Evolutionary conservation across 345 rosid species (phyloP).

Genomic region (Aethionema arabicum): DNA sequence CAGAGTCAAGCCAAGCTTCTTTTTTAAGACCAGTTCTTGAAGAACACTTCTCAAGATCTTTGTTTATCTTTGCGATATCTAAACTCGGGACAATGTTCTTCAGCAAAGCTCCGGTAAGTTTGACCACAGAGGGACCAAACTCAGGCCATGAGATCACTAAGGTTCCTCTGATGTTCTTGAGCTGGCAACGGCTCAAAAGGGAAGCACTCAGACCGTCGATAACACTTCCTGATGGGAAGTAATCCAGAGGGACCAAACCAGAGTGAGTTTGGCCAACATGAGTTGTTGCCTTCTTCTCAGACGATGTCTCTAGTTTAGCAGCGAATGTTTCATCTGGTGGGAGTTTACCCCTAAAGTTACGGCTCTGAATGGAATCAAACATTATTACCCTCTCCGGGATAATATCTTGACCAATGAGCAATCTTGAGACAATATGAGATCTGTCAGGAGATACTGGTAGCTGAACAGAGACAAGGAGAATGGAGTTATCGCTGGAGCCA

Average conservation of each 20-base stretch:
- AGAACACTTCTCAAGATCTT: constrained; percentile 28
- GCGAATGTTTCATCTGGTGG: constrained; percentile 65
- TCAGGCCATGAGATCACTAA: constrained; percentile 83
- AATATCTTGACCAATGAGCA: constrained; percentile 64
- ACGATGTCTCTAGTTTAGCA: constrained; percentile 77
- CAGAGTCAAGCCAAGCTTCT: constrained; percentile 33
- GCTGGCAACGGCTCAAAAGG: constrained; percentile 66
- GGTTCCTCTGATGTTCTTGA: constrained; percentile 69
- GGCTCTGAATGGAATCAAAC: constrained; percentile 73
- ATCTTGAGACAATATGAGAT: constrained; percentile 62
- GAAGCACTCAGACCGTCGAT: constrained; percentile 87
- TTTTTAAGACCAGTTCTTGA: constrained; percentile 29
- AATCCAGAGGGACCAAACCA: constrained; percentile 52
- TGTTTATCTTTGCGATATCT: constrained; percentile 23
- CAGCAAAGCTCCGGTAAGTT: constrained; percentile 50
- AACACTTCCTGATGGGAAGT: constrained; percentile 90
- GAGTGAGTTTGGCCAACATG: constrained; percentile 25
- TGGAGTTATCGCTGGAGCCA: constrained; percentile 35
- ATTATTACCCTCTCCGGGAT: constrained; percentile 69
- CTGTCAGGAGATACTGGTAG: constrained; percentile 65
- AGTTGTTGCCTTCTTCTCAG: constrained; percentile 48
- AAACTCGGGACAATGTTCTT: constrained; percentile 49
- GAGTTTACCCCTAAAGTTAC: constrained; percentile 76
- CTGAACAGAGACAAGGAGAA: constrained; percentile 62
- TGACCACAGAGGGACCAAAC: constrained; percentile 49